Percentiles rank a stretch among this genome's conserved stretches.
Evolutionary conservation across 345 rosid genomes (phyloP).

Genomic region (Aquilaria yunnanensis): DNA sequence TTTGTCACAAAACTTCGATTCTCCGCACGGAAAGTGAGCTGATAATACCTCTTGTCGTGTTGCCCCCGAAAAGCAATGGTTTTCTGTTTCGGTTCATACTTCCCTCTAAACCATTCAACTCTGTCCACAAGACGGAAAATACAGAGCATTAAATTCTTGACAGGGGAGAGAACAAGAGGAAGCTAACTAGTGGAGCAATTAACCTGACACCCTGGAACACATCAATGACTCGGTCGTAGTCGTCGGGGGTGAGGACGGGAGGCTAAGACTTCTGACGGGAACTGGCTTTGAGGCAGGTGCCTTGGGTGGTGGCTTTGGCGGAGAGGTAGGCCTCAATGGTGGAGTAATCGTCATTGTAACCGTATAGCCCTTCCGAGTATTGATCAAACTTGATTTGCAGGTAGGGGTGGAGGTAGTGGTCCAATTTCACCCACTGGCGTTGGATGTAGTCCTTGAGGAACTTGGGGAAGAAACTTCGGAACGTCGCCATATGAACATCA

Average conservation of each 20-base stretch:
- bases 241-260: background rate
- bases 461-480: background rate
- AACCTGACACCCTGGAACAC: background rate
- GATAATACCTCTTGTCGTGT: background rate
- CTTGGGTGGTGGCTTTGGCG: background rate
- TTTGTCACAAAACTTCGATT: background rate
- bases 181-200: too few relatives aligned
- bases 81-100: background rate
- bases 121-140: too few relatives aligned
- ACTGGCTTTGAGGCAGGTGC: constrained; percentile 2
- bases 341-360: background rate
- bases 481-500: background rate
- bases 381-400: constrained; percentile 1
- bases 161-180: too few relatives aligned
- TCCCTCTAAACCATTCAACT: background rate
- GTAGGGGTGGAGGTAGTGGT: background rate
- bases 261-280: background rate
- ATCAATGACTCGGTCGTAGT: background rate
- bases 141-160: too few relatives aligned
- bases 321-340: constrained; percentile 1
- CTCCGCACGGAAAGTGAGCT: background rate
- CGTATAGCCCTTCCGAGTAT: background rate
- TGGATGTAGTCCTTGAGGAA: background rate
- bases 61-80: background rate
- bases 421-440: background rate